These are phyloP conservation scores for Mycena capillaripes DNA, from an alignment of 768 basidiomycete genomes.

Conservation along the genomic window DNA sequence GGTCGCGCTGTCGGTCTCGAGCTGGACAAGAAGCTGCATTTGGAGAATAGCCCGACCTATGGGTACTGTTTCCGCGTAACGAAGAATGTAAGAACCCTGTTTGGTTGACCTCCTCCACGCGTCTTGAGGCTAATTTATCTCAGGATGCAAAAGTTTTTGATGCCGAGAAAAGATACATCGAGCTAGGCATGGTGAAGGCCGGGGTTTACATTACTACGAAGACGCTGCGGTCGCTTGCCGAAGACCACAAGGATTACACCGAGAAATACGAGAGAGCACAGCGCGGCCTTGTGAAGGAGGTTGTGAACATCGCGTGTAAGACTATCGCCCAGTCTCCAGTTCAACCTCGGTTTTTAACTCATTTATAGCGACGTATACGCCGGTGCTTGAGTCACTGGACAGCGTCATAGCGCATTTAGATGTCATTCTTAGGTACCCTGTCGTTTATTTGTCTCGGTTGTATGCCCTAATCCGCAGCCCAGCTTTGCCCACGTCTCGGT, in stretches of 20 bases:
- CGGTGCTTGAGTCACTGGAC: slow-evolving; percentile 89
- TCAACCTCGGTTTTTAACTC: background rate
- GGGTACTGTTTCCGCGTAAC: slow-evolving; percentile 95
- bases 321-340: slow-evolving; percentile 6
- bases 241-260: slow-evolving; percentile 77
- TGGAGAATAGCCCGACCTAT: slow-evolving; percentile 91
- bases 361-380: slow-evolving; percentile 87
- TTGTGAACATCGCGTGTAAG: slow-evolving; percentile 92
- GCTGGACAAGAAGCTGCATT: slow-evolving; percentile 94
- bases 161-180: slow-evolving; percentile 78
- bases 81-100: slow-evolving; percentile 82
- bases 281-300: slow-evolving; percentile 88
- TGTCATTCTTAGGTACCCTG: slow-evolving; percentile 87
- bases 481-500: slow-evolving; percentile 95
- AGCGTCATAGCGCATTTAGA: slow-evolving; percentile 90
- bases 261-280: slow-evolving; percentile 84
- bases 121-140: background rate
- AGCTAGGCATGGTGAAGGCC: slow-evolving; percentile 87
- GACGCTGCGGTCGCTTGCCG: slow-evolving; percentile 77
- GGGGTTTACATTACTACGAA: slow-evolving; percentile 93
- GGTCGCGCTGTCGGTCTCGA: slow-evolving; percentile 84
- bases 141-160: slow-evolving; percentile 85
- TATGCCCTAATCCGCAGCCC: background rate
- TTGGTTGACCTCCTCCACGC: too few species aligned
- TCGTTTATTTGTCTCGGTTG: background rate